Base-by-base conservation (phyloP, 1,284 basidiomycete species). In the Amylostereum areolatum region DNA sequence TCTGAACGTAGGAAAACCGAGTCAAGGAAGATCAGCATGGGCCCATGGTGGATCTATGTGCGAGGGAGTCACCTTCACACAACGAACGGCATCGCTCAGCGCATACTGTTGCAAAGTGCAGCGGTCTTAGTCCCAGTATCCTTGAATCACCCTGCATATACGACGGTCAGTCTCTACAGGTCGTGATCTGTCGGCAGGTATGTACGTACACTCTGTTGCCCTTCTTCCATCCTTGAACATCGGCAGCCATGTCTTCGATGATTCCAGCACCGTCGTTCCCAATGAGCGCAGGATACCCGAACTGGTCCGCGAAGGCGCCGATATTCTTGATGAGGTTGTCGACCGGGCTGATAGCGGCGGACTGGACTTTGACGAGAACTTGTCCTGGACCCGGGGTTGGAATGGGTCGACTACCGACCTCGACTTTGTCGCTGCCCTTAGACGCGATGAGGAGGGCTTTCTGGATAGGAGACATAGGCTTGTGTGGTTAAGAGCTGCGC, bases 181-280 rank as follows among this genome's bases (percentile, higher is more conserved):
- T 24, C 32, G 11, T 6, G 8, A 12, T 5, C 25, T 3, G 34
- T 8, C 3, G 10, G 27, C 25, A 5, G 31, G 4, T 43, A 12
- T 33, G 32, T 18, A 57, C 60, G 43, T 39, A 65, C 62, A 77
- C 69, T 50, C 59, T 66, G 51, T 78, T 73, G 5, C 77, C 75
- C 3, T 66, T 59, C 33, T 55, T 55, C 50, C 75, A 54, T 40
- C 59, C 52, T 0, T 54, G 50, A 9, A 75, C 70, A 4, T 61
- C 66, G n/a, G 62, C 57, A 1, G 73, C 73, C 31, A 75, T 54
- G 29, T 62, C 59, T 18, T 68, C 67, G 30, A 78, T 67, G 1
- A 63, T 55, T 5, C 76, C 77, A 7, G 66, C 63, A 25, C 65
- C 69, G 55, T 79, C 77, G 24, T 57, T 60, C 10, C 81, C 82